Evolutionary conservation across 371 early-diverging fungal species (phyloP).

Genomic region (Mucor irregularis): DNA sequence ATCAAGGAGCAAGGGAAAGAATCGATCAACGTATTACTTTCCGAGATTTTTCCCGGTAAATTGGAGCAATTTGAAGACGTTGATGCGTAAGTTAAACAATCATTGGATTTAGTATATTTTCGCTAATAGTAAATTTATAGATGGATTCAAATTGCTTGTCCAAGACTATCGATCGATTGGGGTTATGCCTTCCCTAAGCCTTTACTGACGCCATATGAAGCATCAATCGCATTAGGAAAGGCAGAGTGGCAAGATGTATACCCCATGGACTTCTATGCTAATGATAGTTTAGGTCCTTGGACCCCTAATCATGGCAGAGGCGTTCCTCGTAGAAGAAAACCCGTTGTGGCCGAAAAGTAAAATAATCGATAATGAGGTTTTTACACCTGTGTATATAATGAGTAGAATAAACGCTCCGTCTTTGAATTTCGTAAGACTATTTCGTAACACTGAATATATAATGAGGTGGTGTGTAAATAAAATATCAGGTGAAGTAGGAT

Average conservation of each 20-base stretch:
- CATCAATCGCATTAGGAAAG: constrained; percentile 80
- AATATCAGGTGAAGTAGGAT: no score
- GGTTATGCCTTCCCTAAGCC: constrained; percentile 96
- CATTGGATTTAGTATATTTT: constrained; percentile 2
- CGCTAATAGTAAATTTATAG: constrained; percentile 19
- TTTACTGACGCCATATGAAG: constrained; percentile 96
- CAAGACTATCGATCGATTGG: constrained; percentile 99
- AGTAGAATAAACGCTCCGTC: no score
- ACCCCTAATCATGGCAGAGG: constrained; percentile 85
- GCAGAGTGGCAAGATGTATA: constrained; percentile 83
- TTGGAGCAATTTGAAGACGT: constrained; percentile 86
- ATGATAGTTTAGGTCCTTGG: constrained; percentile 92
- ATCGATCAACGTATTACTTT: constrained; percentile 80
- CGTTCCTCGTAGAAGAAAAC: constrained; percentile 26
- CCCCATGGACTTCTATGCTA: constrained; percentile 98
- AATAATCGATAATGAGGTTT: not conserved
- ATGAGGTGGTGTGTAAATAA: no score
- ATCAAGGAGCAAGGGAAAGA: constrained; percentile 66
- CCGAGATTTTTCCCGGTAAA: constrained; percentile 94
- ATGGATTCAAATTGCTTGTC: constrained; percentile 99
- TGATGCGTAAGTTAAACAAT: constrained; percentile 71
- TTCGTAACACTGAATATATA: no score
- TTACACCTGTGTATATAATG: not conserved
- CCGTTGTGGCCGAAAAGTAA: not conserved
- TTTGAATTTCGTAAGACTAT: no score